Conservation (phyloP, 108 stramenopile species). For the Nannochloropsis gaditana region DNA sequence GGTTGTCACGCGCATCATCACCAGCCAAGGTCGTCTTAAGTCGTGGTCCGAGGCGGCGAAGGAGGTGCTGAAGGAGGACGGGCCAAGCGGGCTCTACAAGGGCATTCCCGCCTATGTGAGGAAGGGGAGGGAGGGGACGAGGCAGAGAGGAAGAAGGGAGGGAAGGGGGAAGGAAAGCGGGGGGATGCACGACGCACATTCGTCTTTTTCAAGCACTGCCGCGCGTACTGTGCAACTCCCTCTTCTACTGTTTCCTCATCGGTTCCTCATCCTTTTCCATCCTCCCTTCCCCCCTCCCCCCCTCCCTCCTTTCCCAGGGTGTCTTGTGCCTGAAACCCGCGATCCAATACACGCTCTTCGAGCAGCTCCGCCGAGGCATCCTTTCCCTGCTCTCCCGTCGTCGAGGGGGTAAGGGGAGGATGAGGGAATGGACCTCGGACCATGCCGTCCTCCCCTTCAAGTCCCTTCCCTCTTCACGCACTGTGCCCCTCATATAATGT, state of each 20-base stretch:
- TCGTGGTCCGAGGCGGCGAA: not conserved
- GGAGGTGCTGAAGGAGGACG: conserved; percentile 41
- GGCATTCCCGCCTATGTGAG: conserved; percentile 54
- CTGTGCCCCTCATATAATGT: conserved; percentile 25
- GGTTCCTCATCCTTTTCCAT: not conserved
- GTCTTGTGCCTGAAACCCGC: conserved; percentile 86
- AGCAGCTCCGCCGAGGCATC: conserved; percentile 63
- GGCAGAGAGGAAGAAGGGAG: not conserved
- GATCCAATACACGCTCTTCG: conserved; percentile 82
- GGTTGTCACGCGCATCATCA: conserved; percentile 19
- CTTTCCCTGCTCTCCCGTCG: conserved; percentile 28
- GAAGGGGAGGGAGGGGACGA: not conserved
- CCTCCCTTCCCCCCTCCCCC: not conserved
- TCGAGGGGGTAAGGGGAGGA: not conserved
- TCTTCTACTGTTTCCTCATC: not conserved
- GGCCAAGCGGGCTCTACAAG: conserved; percentile 69
- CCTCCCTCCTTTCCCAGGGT: not conserved
- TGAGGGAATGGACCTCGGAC: not conserved
- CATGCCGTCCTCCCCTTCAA: not conserved
- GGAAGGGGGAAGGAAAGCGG: not conserved
- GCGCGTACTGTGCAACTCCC: not conserved
- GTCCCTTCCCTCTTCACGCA: not conserved
- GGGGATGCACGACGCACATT: not conserved
- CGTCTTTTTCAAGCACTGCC: not conserved
- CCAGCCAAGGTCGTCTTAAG: not conserved